These are phyloP conservation scores for Arctostaphylos glauca DNA, from an alignment of 148 eudicot species.

Conservation along the genomic window DNA sequence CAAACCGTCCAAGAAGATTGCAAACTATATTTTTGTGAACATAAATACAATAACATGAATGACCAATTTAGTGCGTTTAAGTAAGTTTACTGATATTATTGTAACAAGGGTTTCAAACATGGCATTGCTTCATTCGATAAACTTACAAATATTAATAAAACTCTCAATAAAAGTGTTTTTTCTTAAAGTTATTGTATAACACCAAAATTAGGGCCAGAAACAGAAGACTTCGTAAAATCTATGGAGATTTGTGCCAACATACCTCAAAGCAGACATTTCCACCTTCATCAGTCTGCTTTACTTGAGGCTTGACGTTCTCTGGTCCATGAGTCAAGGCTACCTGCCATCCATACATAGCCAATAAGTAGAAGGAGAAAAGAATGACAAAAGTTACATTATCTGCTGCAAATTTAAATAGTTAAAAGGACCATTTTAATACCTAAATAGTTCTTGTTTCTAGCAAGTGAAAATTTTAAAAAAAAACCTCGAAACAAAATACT, in stretches of 20 bases:
- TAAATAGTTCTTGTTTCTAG: slow-evolving; percentile 6
- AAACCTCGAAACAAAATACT: background rate
- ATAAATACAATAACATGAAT: background rate
- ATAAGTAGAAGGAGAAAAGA: slow-evolving; percentile 1
- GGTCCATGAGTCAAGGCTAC: slow-evolving; percentile 99
- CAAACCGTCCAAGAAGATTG: background rate
- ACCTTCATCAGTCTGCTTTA: slow-evolving; percentile 63
- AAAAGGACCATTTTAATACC: background rate
- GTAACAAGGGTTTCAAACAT: background rate
- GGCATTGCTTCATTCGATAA: background rate
- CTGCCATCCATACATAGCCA: slow-evolving; percentile 35
- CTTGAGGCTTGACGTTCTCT: slow-evolving; percentile 92
- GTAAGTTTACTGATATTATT: background rate
- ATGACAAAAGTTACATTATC: background rate
- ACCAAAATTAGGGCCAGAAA: background rate
- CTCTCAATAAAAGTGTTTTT: background rate
- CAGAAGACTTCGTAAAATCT: background rate
- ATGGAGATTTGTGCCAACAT: slow-evolving; percentile 5
- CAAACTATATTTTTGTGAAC: background rate
- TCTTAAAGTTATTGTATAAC: background rate
- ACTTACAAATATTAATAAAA: background rate
- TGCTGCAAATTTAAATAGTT: background rate
- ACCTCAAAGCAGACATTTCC: slow-evolving; percentile 97
- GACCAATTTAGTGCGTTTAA: background rate
- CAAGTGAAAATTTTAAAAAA: background rate